Percentiles rank a stretch among this genome's conserved stretches.
Evolutionary conservation across 2,329 filamentous ascomycete species (phyloP).

Genomic region (Dendryphion nanum): DNA sequence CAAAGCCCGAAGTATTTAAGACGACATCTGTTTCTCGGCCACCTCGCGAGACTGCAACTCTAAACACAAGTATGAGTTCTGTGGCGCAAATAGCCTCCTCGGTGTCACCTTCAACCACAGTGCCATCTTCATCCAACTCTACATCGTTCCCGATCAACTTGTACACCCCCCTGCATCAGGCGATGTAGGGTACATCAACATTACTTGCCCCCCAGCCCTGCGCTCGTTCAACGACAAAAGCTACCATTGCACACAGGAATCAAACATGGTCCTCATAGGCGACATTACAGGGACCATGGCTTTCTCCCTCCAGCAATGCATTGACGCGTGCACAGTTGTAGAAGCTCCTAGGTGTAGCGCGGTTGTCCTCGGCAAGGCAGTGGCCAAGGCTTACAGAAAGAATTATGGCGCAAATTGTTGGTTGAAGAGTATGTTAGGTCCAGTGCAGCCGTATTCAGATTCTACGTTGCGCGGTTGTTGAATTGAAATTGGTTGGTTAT

Average conservation of each 20-base stretch:
- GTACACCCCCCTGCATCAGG: background rate
- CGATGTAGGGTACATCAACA: background rate
- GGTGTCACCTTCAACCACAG: background rate
- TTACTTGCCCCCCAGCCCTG: background rate
- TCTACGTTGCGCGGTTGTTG: no score
- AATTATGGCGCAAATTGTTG: constrained; percentile 10
- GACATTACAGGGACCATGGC: constrained; percentile 8
- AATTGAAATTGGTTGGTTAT: no score
- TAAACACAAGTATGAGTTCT: background rate
- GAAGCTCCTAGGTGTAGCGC: constrained; percentile 1
- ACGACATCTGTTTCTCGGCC: no score
- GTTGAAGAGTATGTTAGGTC: no score
- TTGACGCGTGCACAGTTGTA: constrained; percentile 7
- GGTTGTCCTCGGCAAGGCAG: background rate
- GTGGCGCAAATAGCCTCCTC: background rate
- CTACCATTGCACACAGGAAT: constrained; percentile 3
- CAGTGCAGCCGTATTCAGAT: no score
- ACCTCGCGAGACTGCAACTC: background rate
- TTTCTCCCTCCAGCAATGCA: constrained; percentile 6
- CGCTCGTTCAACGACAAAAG: background rate
- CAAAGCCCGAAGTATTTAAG: no score
- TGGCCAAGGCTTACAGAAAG: background rate
- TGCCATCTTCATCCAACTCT: background rate
- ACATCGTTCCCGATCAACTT: background rate
- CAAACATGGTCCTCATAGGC: background rate